Conservation (phyloP, 2,329 filamentous ascomycete genomes). For the Zopfia rhizophila region DNA sequence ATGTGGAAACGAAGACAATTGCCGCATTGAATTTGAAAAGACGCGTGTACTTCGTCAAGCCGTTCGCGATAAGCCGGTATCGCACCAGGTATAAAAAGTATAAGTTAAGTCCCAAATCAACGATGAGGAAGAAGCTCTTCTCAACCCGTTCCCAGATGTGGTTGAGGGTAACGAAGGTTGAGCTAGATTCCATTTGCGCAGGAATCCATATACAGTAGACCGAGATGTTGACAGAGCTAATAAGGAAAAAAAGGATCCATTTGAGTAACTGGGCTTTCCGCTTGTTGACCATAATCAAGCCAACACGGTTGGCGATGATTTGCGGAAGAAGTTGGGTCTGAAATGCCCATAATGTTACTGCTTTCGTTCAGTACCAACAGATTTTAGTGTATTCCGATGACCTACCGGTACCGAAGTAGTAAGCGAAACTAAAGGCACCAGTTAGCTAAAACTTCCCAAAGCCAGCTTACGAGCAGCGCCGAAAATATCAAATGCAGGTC, state of each 20-base stretch:
- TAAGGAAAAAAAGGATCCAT: constrained; percentile 23
- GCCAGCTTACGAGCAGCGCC: neutral
- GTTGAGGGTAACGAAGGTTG: constrained; percentile 35
- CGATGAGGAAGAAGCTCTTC: constrained; percentile 35
- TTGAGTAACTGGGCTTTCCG: constrained; percentile 26
- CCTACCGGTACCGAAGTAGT: too few species aligned
- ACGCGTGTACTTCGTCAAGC: constrained; percentile 37
- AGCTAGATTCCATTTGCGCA: constrained; percentile 34
- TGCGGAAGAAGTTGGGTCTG: constrained; percentile 26
- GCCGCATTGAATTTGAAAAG: constrained; percentile 38
- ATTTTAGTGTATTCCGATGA: too few species aligned
- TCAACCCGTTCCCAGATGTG: constrained; percentile 39
- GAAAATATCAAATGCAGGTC: neutral
- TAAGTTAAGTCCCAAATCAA: constrained; percentile 36
- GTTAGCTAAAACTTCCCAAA: too few species aligned
- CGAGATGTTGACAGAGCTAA: constrained; percentile 41
- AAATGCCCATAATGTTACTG: constrained; percentile 53
- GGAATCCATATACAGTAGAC: constrained; percentile 44
- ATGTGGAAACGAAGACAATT: constrained; percentile 37
- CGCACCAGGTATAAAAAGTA: constrained; percentile 40
- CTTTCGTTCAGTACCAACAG: neutral
- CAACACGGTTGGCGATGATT: constrained; percentile 42
- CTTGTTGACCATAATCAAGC: constrained; percentile 33
- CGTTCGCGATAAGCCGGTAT: constrained; percentile 37
- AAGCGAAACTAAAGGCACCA: too few species aligned